phyloP scores from a whole-genome alignment of 805 yeast species.

The Kodamaea laetipori region DNA sequence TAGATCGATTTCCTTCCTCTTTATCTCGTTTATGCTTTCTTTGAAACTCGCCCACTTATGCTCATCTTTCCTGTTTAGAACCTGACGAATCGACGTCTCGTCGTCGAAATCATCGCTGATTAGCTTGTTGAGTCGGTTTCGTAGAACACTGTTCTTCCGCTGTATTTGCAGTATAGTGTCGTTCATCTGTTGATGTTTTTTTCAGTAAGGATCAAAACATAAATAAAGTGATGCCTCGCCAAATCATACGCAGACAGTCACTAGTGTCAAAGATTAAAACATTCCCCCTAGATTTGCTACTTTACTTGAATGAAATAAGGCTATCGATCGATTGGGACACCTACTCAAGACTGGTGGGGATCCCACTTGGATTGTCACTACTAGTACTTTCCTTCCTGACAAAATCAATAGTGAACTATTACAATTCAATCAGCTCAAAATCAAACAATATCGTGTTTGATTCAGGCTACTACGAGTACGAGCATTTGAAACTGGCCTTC shows the following conservation, averaged over 20 bases:
- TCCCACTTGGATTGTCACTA: constrained; percentile 33
- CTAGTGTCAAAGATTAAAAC: constrained; percentile 30
- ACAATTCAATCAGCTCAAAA: constrained; percentile 27
- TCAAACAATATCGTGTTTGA: constrained; percentile 37
- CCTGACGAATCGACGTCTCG: constrained; percentile 9
- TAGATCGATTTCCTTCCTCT: constrained; percentile 22
- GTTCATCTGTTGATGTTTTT: constrained; percentile 10
- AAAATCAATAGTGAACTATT: constrained; percentile 27
- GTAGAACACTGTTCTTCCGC: constrained; percentile 12
- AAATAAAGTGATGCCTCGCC: constrained; percentile 7
- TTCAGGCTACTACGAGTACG: constrained; percentile 37
- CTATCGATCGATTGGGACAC: constrained; percentile 47
- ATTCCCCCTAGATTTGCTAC: constrained; percentile 38
- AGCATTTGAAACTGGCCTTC: constrained; percentile 24
- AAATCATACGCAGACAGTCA: constrained; percentile 29
- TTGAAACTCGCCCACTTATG: constrained; percentile 20
- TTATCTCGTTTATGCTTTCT: constrained; percentile 26
- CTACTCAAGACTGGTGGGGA: constrained; percentile 29
- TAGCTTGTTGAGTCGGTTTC: constrained; percentile 11
- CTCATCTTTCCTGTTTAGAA: constrained; percentile 10
- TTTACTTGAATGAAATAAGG: constrained; percentile 38
- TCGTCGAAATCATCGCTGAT: constrained; percentile 13
- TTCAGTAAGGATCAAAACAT: constrained; percentile 1
- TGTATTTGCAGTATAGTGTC: constrained; percentile 14
- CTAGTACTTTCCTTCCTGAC: constrained; percentile 22